Evolutionary conservation across 331 rosid genomes (phyloP).

Genomic region (Arachis monticola): DNA sequence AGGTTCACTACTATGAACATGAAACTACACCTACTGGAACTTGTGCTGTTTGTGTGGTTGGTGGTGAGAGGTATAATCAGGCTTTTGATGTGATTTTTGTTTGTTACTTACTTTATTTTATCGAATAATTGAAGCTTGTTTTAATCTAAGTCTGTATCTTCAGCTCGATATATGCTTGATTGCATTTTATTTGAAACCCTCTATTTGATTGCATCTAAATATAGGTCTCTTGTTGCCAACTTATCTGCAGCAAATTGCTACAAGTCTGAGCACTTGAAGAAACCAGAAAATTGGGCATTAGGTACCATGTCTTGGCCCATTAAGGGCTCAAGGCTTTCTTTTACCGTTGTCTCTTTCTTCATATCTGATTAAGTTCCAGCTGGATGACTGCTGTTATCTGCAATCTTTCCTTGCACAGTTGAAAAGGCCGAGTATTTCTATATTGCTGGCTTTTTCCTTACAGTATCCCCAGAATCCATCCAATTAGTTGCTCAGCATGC

Average conservation of each 20-base stretch:
- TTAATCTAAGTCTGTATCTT: not conserved
- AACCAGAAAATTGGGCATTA: conserved; percentile 80
- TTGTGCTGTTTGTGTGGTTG: conserved; percentile 84
- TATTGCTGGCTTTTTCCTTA: conserved; percentile 86
- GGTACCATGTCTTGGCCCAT: conserved; percentile 49
- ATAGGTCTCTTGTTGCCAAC: conserved; percentile 79
- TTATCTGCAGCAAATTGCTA: conserved; percentile 89
- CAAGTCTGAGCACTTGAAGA: conserved; percentile 78
- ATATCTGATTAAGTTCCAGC: not conserved
- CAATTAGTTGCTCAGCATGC: conserved; percentile 87
- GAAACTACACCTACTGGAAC: conserved; percentile 84
- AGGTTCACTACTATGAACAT: conserved; percentile 81
- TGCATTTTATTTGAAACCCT: conserved; percentile 32
- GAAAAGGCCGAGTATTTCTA: conserved; percentile 82
- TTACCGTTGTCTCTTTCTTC: not conserved
- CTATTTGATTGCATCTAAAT: conserved; percentile 22
- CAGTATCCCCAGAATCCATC: conserved; percentile 83
- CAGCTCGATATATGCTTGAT: conserved; percentile 18
- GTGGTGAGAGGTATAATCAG: conserved; percentile 70
- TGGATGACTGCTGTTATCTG: conserved; percentile 22
- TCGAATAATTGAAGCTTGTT: not conserved
- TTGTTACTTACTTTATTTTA: not conserved
- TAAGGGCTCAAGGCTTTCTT: conserved; percentile 4
- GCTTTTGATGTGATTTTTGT: not conserved
- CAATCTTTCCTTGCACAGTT: conserved; percentile 48